Conservation (phyloP, 2,329 filamentous ascomycete species). For the Penicillium sp. region DNA sequence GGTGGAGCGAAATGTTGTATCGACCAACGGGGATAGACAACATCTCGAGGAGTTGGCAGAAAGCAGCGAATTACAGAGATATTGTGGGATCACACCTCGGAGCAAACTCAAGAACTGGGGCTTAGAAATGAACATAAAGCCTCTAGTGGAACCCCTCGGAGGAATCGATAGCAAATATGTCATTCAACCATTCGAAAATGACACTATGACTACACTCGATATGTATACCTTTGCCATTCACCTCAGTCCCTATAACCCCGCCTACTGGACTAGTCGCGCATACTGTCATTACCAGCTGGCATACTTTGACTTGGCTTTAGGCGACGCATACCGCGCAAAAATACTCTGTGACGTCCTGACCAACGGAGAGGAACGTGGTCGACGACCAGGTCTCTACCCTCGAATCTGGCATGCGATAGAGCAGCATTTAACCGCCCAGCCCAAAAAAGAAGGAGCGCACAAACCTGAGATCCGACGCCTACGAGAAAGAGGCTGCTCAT, state of each 20-base stretch:
- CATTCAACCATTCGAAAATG: conserved; percentile 16
- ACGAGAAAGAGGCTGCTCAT: conserved; percentile 27
- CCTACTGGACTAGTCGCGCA: conserved; percentile 39
- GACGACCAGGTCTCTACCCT: conserved; percentile 29
- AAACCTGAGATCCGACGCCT: conserved; percentile 17
- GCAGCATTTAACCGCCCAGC: conserved; percentile 29
- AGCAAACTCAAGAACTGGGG: conserved; percentile 32
- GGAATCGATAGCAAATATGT: not conserved
- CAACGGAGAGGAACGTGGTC: conserved; percentile 20
- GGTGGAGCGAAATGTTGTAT: conserved; percentile 9
- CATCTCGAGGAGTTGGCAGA: conserved; percentile 23
- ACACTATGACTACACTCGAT: conserved; percentile 22
- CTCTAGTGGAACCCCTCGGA: not conserved
- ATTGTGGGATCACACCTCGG: conserved; percentile 20
- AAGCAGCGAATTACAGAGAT: conserved; percentile 17
- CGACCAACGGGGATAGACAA: conserved; percentile 5
- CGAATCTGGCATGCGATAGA: conserved; percentile 34
- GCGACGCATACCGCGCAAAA: conserved; percentile 37
- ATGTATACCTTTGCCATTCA: conserved; percentile 39
- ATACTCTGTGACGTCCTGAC: conserved; percentile 33
- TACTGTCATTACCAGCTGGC: conserved; percentile 36
- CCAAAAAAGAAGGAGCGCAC: conserved; percentile 4
- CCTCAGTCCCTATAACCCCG: conserved; percentile 38
- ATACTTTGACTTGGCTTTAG: conserved; percentile 38
- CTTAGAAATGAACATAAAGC: conserved; percentile 12